phyloP scores from a whole-genome alignment of 1,284 basidiomycete species.

The Boletellus sp. region DNA sequence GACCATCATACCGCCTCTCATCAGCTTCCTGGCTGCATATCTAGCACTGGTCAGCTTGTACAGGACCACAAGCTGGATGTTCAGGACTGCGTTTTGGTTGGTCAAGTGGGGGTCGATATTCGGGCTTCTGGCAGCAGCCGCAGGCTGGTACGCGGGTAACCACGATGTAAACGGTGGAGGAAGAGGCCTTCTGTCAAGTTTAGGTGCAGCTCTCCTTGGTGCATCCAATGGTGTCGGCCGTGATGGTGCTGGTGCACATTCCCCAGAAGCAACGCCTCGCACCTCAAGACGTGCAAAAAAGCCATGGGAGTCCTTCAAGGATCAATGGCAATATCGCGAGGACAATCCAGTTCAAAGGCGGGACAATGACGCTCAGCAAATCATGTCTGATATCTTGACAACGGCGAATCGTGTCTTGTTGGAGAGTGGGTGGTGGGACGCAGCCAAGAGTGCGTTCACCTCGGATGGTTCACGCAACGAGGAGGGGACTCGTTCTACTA shows the following conservation, averaged over 20 bases:
- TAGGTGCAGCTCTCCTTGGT: slow-evolving; percentile 44
- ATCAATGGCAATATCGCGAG: slow-evolving; percentile 55
- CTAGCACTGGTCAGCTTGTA: slow-evolving; percentile 69
- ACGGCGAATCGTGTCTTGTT: slow-evolving; percentile 34
- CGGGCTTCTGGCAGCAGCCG: slow-evolving; percentile 45
- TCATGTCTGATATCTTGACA: slow-evolving; percentile 45
- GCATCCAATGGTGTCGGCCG: slow-evolving; percentile 42
- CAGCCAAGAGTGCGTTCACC: slow-evolving; percentile 35
- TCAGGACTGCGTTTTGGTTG: slow-evolving; percentile 63
- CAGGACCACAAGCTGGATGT: slow-evolving; percentile 70
- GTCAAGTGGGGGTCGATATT: slow-evolving; percentile 72
- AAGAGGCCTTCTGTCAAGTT: slow-evolving; percentile 36
- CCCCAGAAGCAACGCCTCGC: slow-evolving; percentile 27
- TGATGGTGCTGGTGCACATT: slow-evolving; percentile 30
- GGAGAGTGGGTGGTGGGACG: slow-evolving; percentile 44
- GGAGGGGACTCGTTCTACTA: slow-evolving; percentile 12
- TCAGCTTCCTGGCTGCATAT: slow-evolving; percentile 69
- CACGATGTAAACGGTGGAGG: slow-evolving; percentile 32
- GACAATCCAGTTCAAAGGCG: slow-evolving; percentile 13
- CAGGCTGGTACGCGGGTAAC: slow-evolving; percentile 50
- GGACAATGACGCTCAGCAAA: slow-evolving; percentile 37
- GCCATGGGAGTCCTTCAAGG: slow-evolving; percentile 64
- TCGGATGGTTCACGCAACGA: slow-evolving; percentile 13
- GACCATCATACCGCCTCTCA: slow-evolving; percentile 65
- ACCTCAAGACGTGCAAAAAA: slow-evolving; percentile 43